Evolutionary conservation across 495 filamentous ascomycete genomes (phyloP).

Genomic region (Cercophora samala): DNA sequence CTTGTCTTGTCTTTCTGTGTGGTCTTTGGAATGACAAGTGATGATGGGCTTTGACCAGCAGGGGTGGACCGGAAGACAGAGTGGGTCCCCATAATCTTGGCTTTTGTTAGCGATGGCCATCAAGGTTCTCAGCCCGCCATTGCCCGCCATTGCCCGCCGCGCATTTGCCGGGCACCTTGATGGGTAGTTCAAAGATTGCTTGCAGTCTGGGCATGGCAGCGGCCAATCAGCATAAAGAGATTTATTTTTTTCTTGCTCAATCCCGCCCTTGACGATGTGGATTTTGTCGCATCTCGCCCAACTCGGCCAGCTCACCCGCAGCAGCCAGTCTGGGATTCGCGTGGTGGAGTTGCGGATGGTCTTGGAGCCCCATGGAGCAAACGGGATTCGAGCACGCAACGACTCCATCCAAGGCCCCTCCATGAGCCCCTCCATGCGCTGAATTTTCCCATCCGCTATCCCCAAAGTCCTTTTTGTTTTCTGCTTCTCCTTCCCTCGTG

Average conservation of each 20-base stretch:
- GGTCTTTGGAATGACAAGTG: no score
- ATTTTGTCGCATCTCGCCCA: neutral
- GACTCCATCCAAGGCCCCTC: neutral
- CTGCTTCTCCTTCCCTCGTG: conserved; percentile 10
- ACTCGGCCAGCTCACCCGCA: conserved; percentile 11
- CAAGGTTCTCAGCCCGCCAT: conserved; percentile 7
- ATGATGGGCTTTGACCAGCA: neutral
- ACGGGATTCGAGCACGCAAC: neutral
- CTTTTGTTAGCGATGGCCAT: conserved; percentile 8
- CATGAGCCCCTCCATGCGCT: conserved; percentile 1
- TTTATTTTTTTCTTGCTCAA: conserved; percentile 14
- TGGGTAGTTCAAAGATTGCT: conserved; percentile 11
- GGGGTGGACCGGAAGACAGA: neutral
- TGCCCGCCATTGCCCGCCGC: neutral
- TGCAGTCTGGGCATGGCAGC: conserved; percentile 9
- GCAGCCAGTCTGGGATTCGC: neutral
- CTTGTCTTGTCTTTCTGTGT: no score
- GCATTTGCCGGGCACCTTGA: neutral
- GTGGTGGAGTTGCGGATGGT: neutral
- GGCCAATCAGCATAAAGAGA: conserved; percentile 18
- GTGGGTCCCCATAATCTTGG: neutral
- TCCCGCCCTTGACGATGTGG: conserved; percentile 7
- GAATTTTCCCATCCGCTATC: conserved; percentile 2
- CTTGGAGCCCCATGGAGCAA: neutral
- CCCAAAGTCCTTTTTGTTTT: conserved; percentile 9